These are phyloP conservation scores for Fusarium transvaalense DNA, from an alignment of 2,329 filamentous ascomycete genomes.

Conservation along the genomic window DNA sequence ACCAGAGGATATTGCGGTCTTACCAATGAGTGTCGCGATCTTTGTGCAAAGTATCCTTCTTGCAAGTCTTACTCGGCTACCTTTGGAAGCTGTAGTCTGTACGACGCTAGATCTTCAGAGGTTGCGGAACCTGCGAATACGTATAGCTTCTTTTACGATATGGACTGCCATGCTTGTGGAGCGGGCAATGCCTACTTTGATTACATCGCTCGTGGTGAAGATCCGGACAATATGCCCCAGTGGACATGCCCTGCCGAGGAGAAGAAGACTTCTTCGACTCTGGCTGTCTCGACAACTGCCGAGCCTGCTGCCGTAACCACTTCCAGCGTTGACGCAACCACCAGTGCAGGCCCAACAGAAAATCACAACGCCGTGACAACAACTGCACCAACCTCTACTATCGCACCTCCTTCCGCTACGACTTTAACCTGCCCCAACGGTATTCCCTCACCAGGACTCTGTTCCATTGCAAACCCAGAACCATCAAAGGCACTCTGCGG, in stretches of 20 bases:
- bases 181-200: slow-evolving; percentile 36
- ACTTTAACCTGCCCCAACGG: slow-evolving; percentile 17
- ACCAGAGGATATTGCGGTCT: slow-evolving; percentile 22
- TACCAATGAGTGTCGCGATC: slow-evolving; percentile 36
- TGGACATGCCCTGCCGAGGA: slow-evolving; percentile 18
- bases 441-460: slow-evolving; percentile 24
- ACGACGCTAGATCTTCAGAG: slow-evolving; percentile 29
- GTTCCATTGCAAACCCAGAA: slow-evolving; percentile 2
- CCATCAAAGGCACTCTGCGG: slow-evolving; percentile 19
- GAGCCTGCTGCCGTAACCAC: neutral
- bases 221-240: slow-evolving; percentile 7
- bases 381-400: neutral
- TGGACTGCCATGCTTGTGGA: slow-evolving; percentile 39
- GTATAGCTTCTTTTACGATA: slow-evolving; percentile 32
- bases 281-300: neutral
- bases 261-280: slow-evolving; percentile 1
- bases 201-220: slow-evolving; percentile 30
- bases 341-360: neutral
- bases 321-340: neutral
- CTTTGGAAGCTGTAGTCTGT: slow-evolving; percentile 33
- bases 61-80: slow-evolving; percentile 43
- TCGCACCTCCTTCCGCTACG: neutral
- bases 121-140: slow-evolving; percentile 13
- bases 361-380: neutral
- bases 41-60: slow-evolving; percentile 38